Evolutionary conservation across 768 basidiomycete species (phyloP), one percentile per base, ranked within the genome.

Genomic region (Pleurotus eryngii): DNA sequence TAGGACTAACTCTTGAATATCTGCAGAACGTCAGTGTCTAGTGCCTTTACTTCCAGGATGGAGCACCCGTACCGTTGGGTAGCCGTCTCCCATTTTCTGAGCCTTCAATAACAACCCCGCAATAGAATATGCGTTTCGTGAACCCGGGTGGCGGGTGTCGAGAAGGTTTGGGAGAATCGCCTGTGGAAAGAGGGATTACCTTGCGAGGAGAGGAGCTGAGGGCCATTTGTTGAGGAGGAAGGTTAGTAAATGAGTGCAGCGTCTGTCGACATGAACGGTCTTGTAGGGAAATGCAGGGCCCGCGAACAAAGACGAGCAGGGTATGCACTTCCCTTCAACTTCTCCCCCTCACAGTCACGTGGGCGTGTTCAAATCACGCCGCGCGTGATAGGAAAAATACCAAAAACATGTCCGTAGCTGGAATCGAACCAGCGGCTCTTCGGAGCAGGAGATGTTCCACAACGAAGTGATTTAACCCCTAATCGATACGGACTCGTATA

Each of bases 41-140:
- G 30, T 35, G 30, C 30, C 30, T 35, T 35, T 35, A 35, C 11
- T 9, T 35, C 30, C 11, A 35, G 30, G 30, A 35, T 11, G 26
- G 46, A 26, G 24, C 24, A 26, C 70, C 65, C 68, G 39, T 56
- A 86, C 90, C 89, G 70, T 86, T 83, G 39, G 85, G 80, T 49
- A 90, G 79, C 57, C 83, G 78, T 63, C 76, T 81, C 5, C 87
- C 89, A 61, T 82, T 79, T 61, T 88, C 87, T 39, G 88, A 85
- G 51, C 85, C 86, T 73, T 97, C 93, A 27, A 96, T 87, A 12
- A 96, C 90, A 17, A 96, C 90, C 45, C 90, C 91, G 66, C 90
- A 92, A 67, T 89, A 89, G 70, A 95, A 96, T 22, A 87, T 90
- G 67, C 94, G 88, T 68, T 81, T 87, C 5, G 89, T 95, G 60